A percentile compares a stretch with the other conserved stretches of the same genome.
phyloP scores from a whole-genome alignment of 768 basidiomycete genomes.

The Boletus reticulatus region DNA sequence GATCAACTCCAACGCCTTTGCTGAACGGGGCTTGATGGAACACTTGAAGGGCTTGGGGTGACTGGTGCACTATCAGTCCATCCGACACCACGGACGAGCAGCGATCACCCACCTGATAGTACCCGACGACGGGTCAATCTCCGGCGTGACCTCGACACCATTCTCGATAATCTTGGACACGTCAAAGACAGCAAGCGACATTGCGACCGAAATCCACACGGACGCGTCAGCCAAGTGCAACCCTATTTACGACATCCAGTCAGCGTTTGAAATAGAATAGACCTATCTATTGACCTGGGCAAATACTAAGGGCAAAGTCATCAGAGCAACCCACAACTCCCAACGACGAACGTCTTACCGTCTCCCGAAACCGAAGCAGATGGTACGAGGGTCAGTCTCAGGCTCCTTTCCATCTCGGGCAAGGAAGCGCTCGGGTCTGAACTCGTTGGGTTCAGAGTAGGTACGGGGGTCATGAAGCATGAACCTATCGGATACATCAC shows the following conservation, averaged over 20 bases:
- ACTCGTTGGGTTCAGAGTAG: conserved; percentile 53
- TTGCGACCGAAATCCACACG: conserved; percentile 42
- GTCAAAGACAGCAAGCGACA: conserved; percentile 48
- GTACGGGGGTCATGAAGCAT: conserved; percentile 34
- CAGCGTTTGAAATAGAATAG: conserved; percentile 23
- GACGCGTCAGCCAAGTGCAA: conserved; percentile 52
- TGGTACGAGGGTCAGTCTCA: conserved; percentile 55
- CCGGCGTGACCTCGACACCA: conserved; percentile 49
- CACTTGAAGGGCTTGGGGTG: conserved; percentile 66
- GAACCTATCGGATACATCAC: conserved; percentile 14
- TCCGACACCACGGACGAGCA: background rate
- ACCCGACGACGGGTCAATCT: conserved; percentile 56
- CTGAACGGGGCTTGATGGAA: conserved; percentile 57
- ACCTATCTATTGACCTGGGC: conserved; percentile 22
- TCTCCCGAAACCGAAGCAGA: conserved; percentile 72
- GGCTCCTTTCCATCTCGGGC: conserved; percentile 32
- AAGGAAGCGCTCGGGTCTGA: conserved; percentile 62
- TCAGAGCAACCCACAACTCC: conserved; percentile 1
- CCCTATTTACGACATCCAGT: conserved; percentile 31
- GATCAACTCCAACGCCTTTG: conserved; percentile 52
- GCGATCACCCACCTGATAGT: conserved; percentile 52
- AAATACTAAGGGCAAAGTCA: conserved; percentile 14
- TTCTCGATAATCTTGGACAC: conserved; percentile 45
- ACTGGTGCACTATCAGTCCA: conserved; percentile 25
- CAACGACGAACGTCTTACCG: conserved; percentile 33